phyloP scores from a whole-genome alignment of 768 basidiomycete species.

The Mycena vitilis region DNA sequence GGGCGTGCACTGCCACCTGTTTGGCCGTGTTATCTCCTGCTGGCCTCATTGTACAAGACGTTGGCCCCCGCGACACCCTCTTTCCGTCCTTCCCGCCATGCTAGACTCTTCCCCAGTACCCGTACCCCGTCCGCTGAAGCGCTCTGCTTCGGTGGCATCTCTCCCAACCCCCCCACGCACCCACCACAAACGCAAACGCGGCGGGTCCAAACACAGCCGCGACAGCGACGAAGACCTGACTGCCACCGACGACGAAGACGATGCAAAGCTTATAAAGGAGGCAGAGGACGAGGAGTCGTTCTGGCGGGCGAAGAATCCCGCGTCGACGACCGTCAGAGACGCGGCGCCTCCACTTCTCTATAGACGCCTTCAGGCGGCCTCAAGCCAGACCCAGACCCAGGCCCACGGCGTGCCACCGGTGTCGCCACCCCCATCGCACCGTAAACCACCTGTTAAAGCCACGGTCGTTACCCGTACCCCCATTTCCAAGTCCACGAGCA shows the following conservation, averaged over 20 bases:
- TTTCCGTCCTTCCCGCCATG: slow-evolving; percentile 37
- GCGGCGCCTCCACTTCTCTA: slow-evolving; percentile 48
- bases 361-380: slow-evolving; percentile 45
- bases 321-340: slow-evolving; percentile 22
- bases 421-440: slow-evolving; percentile 76
- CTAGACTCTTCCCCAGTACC: slow-evolving; percentile 49
- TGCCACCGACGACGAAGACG: slow-evolving; percentile 50
- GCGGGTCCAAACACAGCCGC: slow-evolving; percentile 59
- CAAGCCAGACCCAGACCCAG: slow-evolving; percentile 28
- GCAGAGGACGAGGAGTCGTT: slow-evolving; percentile 66
- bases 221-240: slow-evolving; percentile 49
- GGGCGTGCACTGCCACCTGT: neutral
- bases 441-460: slow-evolving; percentile 47
- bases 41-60: slow-evolving; percentile 19
- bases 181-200: slow-evolving; percentile 59
- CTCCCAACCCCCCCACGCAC: slow-evolving; percentile 77
- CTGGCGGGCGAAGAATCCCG: slow-evolving; percentile 47
- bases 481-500: slow-evolving; percentile 34
- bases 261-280: slow-evolving; percentile 41
- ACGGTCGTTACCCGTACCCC: slow-evolving; percentile 14
- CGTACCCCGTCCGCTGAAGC: slow-evolving; percentile 61
- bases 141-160: slow-evolving; percentile 72
- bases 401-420: slow-evolving; percentile 55
- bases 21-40: neutral
- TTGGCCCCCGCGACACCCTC: slow-evolving; percentile 20